Evolutionary conservation across 495 filamentous ascomycete genomes (phyloP).

Genomic region (Daldinia caldariorum): DNA sequence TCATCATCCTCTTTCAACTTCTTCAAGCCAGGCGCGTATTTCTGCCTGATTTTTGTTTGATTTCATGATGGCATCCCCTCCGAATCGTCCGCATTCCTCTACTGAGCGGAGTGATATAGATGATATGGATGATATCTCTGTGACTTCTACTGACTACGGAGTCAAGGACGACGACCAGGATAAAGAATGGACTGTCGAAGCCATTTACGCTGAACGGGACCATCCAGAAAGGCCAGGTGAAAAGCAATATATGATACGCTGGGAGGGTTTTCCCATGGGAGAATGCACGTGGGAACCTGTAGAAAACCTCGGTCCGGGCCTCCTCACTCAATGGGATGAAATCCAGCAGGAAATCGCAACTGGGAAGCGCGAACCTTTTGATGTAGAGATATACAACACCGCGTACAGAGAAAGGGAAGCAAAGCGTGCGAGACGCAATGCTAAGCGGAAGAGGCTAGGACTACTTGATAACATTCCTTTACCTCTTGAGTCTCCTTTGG

Average conservation of each 20-base stretch:
- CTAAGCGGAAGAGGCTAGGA: conserved; percentile 55
- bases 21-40: background rate
- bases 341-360: conserved; percentile 56
- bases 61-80: conserved; percentile 26
- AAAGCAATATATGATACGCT: conserved; percentile 69
- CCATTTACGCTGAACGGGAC: conserved; percentile 61
- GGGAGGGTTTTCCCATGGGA: conserved; percentile 68
- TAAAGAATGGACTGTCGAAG: conserved; percentile 58
- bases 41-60: background rate
- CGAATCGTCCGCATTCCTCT: conserved; percentile 3
- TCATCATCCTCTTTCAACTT: background rate
- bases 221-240: conserved; percentile 47
- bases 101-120: conserved; percentile 22
- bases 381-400: conserved; percentile 59
- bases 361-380: conserved; percentile 57
- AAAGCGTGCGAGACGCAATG: conserved; percentile 61
- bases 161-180: conserved; percentile 56
- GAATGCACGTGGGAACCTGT: conserved; percentile 72
- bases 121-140: conserved; percentile 68
- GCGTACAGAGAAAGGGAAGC: conserved; percentile 42
- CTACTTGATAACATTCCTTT: conserved; percentile 40
- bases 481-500: conserved; percentile 2
- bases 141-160: conserved; percentile 65
- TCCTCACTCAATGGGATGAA: conserved; percentile 64
- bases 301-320: conserved; percentile 60